Evolutionary conservation across 176 grass and related monocot genomes (phyloP), one percentile per base, ranked within the genome.

Genomic region (Guadua angustifolia): DNA sequence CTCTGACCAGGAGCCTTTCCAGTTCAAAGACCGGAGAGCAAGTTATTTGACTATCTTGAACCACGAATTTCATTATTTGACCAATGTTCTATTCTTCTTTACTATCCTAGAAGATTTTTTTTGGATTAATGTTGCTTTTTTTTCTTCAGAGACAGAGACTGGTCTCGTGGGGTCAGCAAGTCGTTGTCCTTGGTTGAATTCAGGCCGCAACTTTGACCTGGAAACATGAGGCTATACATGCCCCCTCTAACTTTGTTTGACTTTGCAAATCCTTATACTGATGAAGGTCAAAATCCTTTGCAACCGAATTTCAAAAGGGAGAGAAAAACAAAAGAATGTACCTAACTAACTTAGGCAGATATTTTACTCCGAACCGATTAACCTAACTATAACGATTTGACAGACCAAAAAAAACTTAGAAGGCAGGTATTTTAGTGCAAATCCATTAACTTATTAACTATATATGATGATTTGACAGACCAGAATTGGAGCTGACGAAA

Each of bases 21-120:
- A 68, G 77, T 82, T 71, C 36, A 86, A 75, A 79, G 74, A 50
- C 9, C 42, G 53, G 81, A 57, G 69, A 82, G 38, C 42, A 52
- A 66, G 56, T 14, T 19, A 2, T 32, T 42, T 43, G 39, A 53
- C 40, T 36, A 43, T 79, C 88, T 76, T n/a, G 69, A 69, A 79
- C 22, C 66, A 43, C 55, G 58, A 78, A 53, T 13, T 35, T 46
- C 22, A 53, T 80, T 43, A 21, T 81, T 76, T 73, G n/a, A 19
- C 66, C 73, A 9, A 24, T 50, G 62, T 64, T 66, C 21, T 65
- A 16, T 32, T 64, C 2, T 8, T 86, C 7, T 75, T 78, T 64
- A 35, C 25, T 7, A 9, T 11, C 43, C 33, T 5, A 6, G 1
- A 40, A 57, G 18, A 42, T 58, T 33, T 51, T n/a, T 5, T 60